phyloP scores from a whole-genome alignment of 495 filamentous ascomycete genomes.

The Parachaetomium inaequale region DNA sequence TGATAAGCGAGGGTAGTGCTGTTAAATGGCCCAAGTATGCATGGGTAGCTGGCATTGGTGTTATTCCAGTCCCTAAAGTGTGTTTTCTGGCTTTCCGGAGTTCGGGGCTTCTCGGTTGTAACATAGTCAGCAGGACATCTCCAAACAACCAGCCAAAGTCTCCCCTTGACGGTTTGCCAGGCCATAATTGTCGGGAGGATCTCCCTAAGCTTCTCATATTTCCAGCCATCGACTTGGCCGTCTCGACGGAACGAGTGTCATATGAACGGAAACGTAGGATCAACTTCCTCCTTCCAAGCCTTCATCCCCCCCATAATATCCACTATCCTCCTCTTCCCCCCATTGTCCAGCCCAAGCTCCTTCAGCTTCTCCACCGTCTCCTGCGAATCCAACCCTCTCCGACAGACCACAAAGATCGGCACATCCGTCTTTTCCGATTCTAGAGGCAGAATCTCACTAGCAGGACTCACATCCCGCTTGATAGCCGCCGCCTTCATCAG shows the following conservation, averaged over 20 bases:
- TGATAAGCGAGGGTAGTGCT: background rate
- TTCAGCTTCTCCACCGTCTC: conserved; percentile 67
- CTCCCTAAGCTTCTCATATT: no score
- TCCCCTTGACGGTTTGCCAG: no score
- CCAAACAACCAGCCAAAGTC: conserved; percentile 7
- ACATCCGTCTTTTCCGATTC: conserved; percentile 23
- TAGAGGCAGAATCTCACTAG: conserved; percentile 5
- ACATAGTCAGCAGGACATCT: conserved; percentile 9
- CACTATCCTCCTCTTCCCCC: conserved; percentile 58
- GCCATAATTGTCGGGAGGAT: no score
- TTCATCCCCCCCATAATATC: conserved; percentile 79
- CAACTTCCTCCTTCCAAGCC: conserved; percentile 80
- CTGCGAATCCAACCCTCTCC: conserved; percentile 87
- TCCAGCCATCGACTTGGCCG: no score
- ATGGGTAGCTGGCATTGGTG: background rate
- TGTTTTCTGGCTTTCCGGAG: background rate
- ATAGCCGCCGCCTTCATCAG: conserved; percentile 32
- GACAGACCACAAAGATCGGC: conserved; percentile 74
- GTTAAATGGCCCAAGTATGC: background rate
- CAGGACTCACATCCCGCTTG: conserved; percentile 20
- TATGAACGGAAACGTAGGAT: conserved; percentile 62
- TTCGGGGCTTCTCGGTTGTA: conserved; percentile 15
- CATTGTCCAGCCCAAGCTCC: conserved; percentile 57
- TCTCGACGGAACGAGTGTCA: conserved; percentile 31
- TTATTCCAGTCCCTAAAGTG: background rate